Base-by-base conservation (phyloP, 148 eudicot species). In the Vaccinium corymbosum region DNA sequence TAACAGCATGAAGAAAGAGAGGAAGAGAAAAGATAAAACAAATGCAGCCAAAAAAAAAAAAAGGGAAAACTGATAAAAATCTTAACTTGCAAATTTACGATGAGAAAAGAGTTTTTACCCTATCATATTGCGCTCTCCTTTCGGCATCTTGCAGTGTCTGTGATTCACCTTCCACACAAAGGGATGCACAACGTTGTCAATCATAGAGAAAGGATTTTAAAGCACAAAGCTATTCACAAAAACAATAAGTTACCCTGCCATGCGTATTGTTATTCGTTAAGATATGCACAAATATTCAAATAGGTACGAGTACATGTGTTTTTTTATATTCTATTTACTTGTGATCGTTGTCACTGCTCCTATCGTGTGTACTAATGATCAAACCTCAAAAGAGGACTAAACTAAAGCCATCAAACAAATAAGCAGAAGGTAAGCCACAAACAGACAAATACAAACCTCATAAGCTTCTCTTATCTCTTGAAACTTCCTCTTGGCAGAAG, bases 381-480 rank as follows among this genome's bases (percentile, higher is more conserved):
- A 72, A 27, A 19, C 68, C 42, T 15, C 50, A 82, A 64, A 79
- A 55, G 49, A 80, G 25, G 82, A 71, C 2, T 72, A 17, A 32
- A 35, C 77, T 80, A 20, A 75, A 27, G 56, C 17, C 38, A 80
- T 62, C 27, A 51, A 46, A 7, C 5, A 70, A 61, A 80, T 15
- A 29, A 68, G 53, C 51, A 80, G 59, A 13, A 68, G 46, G 38
- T 78, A 64, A 64, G 51, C 55, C 10, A 83, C 66, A 53, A 53
- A 48, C n/a, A 56, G 16, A 72, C 59, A 72, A 50, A 76, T 53
- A 90, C 91, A 83, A 82, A 96, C 99, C 98, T 96, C 99, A 78
- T 96, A 96, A 52, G 98, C 99, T 85, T 96, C 98, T 88, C 97
- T 94, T 86, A 96, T 92, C 91, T 96, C 97, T 89, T 91, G 98